These are phyloP conservation scores for Arctium lappa DNA, from an alignment of 129 eudicot genomes.

Conservation along the genomic window DNA sequence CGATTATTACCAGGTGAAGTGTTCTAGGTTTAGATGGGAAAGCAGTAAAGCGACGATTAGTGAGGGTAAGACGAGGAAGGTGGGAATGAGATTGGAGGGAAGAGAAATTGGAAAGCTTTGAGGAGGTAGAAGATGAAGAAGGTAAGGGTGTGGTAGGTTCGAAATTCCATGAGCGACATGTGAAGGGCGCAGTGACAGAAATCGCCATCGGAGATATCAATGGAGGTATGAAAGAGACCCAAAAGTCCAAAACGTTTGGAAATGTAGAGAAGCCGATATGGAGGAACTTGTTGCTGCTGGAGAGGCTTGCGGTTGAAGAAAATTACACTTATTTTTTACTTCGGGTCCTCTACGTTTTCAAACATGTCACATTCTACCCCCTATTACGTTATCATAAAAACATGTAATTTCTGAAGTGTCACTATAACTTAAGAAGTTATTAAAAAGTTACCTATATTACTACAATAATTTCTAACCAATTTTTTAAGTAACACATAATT, in stretches of 20 bases:
- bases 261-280: neutral
- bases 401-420: no score
- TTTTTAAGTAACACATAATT: no score
- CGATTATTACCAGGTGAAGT: slow-evolving; percentile 42
- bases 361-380: neutral
- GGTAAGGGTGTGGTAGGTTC: slow-evolving; percentile 6
- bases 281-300: neutral
- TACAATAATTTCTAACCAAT: no score
- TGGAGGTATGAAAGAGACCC: slow-evolving; percentile 1
- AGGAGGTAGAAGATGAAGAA: slow-evolving; percentile 23
- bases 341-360: neutral
- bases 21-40: slow-evolving; percentile 29
- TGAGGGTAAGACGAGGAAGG: slow-evolving; percentile 23
- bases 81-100: slow-evolving; percentile 33
- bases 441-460: no score
- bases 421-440: no score
- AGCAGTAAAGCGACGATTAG: slow-evolving; percentile 1
- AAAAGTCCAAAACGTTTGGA: neutral
- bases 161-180: slow-evolving; percentile 9
- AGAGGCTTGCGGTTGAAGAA: neutral
- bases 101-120: slow-evolving; percentile 29
- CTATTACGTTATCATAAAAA: neutral
- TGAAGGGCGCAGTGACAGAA: slow-evolving; percentile 33
- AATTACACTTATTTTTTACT: neutral
- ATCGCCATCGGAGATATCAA: slow-evolving; percentile 48